These are phyloP conservation scores for Pythium oligandrum DNA, from an alignment of 352 stramenopile species.

Conservation along the genomic window DNA sequence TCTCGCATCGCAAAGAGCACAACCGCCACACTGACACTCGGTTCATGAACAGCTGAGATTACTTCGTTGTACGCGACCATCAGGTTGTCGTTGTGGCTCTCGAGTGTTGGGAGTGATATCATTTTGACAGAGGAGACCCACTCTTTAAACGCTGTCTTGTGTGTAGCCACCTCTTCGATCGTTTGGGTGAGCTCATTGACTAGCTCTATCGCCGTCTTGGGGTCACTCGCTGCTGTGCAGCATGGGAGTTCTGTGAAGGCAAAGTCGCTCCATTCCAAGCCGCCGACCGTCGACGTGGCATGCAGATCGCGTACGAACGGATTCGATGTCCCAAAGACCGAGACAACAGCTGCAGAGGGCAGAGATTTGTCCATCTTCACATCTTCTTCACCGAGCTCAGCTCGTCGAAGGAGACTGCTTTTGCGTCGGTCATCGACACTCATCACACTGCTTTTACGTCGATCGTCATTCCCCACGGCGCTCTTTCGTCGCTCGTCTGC, in stretches of 20 bases:
- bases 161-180: slow-evolving; percentile 25
- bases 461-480: background rate
- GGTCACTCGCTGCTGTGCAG: slow-evolving; percentile 10
- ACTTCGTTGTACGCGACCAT: slow-evolving; percentile 27
- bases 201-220: slow-evolving; percentile 24
- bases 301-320: slow-evolving; percentile 4
- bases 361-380: slow-evolving; percentile 3
- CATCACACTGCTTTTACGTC: background rate
- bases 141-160: slow-evolving; percentile 59
- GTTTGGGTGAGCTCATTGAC: slow-evolving; percentile 27
- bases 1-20: slow-evolving; percentile 55
- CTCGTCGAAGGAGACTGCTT: background rate
- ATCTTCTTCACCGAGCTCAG: slow-evolving; percentile 5
- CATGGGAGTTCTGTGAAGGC: slow-evolving; percentile 48
- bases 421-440: background rate
- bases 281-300: slow-evolving; percentile 17
- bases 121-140: slow-evolving; percentile 52
- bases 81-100: background rate
- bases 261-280: slow-evolving; percentile 77
- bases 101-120: slow-evolving; percentile 20
- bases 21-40: slow-evolving; percentile 41
- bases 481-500: slow-evolving; percentile 15
- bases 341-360: slow-evolving; percentile 5
- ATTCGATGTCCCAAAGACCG: slow-evolving; percentile 41
- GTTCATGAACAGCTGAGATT: slow-evolving; percentile 31